A percentile compares a stretch with the other conserved stretches of the same genome.
Conservation (phyloP, 2,329 filamentous ascomycete genomes). For the Pseudogymnoascus sp. region DNA sequence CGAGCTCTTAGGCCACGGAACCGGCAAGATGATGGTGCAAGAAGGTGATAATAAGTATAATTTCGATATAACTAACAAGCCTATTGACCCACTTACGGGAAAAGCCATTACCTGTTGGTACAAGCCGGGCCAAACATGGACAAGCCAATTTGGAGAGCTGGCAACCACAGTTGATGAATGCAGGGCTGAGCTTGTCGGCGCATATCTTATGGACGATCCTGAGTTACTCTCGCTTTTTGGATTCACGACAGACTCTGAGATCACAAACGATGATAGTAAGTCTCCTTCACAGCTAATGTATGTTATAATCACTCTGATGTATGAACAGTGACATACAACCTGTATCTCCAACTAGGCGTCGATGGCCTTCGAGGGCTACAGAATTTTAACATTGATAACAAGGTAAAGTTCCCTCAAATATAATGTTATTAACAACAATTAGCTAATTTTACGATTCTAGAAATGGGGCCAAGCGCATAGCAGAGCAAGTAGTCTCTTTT, state of each 20-base stretch:
- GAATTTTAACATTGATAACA: constrained; percentile 30
- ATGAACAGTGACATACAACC: constrained; percentile 30
- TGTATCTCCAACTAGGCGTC: constrained; percentile 35
- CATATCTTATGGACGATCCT: constrained; percentile 35
- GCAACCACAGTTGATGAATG: constrained; percentile 54
- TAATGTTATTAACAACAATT: background rate
- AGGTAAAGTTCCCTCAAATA: constrained; percentile 18
- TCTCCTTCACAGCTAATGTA: background rate
- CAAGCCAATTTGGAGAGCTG: constrained; percentile 48
- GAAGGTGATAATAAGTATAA: constrained; percentile 46
- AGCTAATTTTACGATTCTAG: constrained; percentile 14
- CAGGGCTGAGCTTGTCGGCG: constrained; percentile 34
- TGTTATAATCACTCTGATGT: constrained; percentile 12
- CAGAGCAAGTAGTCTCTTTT: constrained; percentile 21
- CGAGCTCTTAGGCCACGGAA: constrained; percentile 57
- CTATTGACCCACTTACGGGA: constrained; percentile 45
- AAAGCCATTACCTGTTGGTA: constrained; percentile 50
- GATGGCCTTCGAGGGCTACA: constrained; percentile 32
- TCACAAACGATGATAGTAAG: constrained; percentile 32
- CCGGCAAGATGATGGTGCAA: constrained; percentile 52
- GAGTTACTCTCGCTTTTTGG: constrained; percentile 37
- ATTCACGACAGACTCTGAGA: constrained; percentile 28
- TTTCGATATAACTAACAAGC: constrained; percentile 49
- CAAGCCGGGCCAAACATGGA: constrained; percentile 56
- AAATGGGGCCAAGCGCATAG: constrained; percentile 39